Conservation (phyloP, 1,284 basidiomycete species). For the Ceratobasidium sp. region DNA sequence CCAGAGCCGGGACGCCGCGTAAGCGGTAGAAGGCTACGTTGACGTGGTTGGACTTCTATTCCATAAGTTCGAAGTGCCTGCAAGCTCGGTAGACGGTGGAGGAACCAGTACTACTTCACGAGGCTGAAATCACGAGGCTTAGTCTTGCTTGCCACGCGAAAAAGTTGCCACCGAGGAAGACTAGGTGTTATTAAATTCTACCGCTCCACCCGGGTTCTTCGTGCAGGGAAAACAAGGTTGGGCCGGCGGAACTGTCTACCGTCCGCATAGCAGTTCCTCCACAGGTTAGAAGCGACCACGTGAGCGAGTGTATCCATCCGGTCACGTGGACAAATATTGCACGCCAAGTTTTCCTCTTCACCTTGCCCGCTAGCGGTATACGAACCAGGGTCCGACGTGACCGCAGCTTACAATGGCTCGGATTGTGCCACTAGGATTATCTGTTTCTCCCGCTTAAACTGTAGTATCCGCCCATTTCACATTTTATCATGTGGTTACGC, state of each 20-base stretch:
- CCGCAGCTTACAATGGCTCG: no score
- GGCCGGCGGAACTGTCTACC: not conserved
- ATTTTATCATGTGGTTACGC: no score
- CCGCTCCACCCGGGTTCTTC: not conserved
- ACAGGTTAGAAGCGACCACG: not conserved
- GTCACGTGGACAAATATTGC: not conserved
- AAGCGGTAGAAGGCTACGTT: not conserved
- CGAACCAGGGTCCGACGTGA: no score
- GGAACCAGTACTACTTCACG: not conserved
- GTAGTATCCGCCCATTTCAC: no score
- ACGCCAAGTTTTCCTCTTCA: no score
- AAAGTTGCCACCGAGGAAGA: conserved; percentile 4
- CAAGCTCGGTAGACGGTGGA: not conserved
- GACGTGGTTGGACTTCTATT: not conserved
- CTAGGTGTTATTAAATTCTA: conserved; percentile 48
- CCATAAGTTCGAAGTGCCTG: not conserved
- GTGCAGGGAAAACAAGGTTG: not conserved
- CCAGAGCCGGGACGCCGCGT: not conserved
- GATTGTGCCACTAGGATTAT: no score
- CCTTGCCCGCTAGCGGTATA: no score
- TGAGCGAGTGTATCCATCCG: not conserved
- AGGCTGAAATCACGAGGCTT: conserved; percentile 54
- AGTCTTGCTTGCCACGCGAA: conserved; percentile 72
- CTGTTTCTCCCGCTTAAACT: no score
- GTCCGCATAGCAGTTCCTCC: not conserved